Evolutionary conservation across 1,284 basidiomycete species (phyloP).

Genomic region (Albatrellus sp.): DNA sequence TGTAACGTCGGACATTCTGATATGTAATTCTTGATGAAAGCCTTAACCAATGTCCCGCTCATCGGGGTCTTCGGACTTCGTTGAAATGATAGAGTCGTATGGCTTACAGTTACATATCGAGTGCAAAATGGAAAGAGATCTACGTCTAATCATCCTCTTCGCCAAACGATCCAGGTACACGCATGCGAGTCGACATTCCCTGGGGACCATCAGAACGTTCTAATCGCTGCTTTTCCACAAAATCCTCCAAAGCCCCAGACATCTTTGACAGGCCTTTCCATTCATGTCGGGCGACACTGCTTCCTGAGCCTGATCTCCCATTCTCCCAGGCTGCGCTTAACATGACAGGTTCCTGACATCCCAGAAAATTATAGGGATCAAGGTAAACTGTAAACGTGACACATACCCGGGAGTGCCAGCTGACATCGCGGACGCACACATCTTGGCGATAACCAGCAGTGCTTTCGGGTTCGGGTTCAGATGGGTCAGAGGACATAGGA

Average conservation of each 20-base stretch:
- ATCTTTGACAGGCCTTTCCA: conserved; percentile 85
- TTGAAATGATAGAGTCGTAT: too few species aligned
- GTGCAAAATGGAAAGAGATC: neutral
- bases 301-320: conserved; percentile 42
- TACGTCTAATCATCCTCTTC: neutral
- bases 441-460: conserved; percentile 17
- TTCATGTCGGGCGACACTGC: conserved; percentile 80
- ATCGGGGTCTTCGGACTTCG: too few species aligned
- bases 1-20: too few species aligned
- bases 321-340: conserved; percentile 88
- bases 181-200: neutral
- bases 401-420: conserved; percentile 69
- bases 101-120: too few species aligned
- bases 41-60: too few species aligned
- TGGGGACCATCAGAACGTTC: conserved; percentile 18
- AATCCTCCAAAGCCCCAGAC: conserved; percentile 58
- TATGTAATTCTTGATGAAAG: too few species aligned
- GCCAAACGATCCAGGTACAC: conserved; percentile 2
- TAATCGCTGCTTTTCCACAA: conserved; percentile 40
- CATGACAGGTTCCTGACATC: conserved; percentile 67
- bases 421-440: conserved; percentile 82
- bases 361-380: neutral
- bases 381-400: neutral
- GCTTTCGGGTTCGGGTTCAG: conserved; percentile 33
- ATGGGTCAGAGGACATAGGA: conserved; percentile 61